Evolutionary conservation across 129 eudicot genomes (phyloP), one percentile per base, ranked within the genome.

Genomic region (Scalesia atractyloides): DNA sequence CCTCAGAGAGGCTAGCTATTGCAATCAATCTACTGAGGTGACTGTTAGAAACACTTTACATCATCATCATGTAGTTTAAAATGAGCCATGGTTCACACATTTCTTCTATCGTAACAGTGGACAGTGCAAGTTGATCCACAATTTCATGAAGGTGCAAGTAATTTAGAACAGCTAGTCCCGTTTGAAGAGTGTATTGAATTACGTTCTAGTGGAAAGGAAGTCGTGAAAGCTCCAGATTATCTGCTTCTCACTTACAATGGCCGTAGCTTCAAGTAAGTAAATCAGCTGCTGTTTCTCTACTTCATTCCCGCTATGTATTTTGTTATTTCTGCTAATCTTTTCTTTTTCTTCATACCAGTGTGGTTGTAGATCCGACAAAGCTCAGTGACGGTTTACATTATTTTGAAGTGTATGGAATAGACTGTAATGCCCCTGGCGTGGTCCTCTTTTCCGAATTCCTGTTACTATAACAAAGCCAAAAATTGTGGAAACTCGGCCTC

Each of bases 351-450:
- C 47, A 70, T 72, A 49, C 46, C 90, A 95, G 99, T 64, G 82
- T 95, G 73, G 83, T 95, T 82, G 97, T 95, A 41, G 97, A 95
- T 80, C 97, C 97, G 4, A 82, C 96, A 36, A 84, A 74, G 71
- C 96, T 95, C 34, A 76, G 76, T 68, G 86, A 86, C 46, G 99
- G 99, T 71, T 76, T 95, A 61, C 99, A 95, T 78, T 95, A 90
- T 78, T 88, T 71, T 80, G 99, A 95, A 79, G 79, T 95, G 67
- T 91, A 88, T 64, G 99, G 91, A 37, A 70, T 91, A 50, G 97
- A 95, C 77, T 84, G 89, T 83, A 91, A 82, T 22, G 95, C 96
- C 48, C 99, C 13, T 86, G 96, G 96, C 99, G 99, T 76, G 99
- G 99, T 63, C 99, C 99, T 41, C 90, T 95, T 74, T 95, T 95